Percentiles rank a stretch among this genome's conserved stretches.
phyloP scores from a whole-genome alignment of 148 eudicot genomes.

The Camellia japonica region DNA sequence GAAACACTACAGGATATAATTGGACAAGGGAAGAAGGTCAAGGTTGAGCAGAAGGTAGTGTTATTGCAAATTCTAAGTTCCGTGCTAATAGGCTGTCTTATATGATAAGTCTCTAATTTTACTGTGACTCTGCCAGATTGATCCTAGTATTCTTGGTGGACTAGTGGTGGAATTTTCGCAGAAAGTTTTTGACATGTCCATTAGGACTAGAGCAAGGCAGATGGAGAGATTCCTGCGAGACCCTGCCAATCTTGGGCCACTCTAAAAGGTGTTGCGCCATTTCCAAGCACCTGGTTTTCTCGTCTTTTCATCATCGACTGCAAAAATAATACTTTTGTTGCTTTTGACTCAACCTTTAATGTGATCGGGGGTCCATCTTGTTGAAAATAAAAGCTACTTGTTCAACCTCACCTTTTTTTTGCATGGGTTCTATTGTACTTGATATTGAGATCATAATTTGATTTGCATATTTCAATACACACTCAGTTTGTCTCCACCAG shows the following conservation, averaged over 20 bases:
- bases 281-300: neutral
- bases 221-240: slow-evolving; percentile 89
- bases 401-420: neutral
- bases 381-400: slow-evolving; percentile 10
- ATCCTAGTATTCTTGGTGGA: slow-evolving; percentile 85
- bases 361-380: neutral
- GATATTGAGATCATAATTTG: neutral
- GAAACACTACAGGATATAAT: slow-evolving; percentile 82
- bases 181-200: slow-evolving; percentile 86
- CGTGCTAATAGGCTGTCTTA: neutral
- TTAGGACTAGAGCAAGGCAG: slow-evolving; percentile 82
- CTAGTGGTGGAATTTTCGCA: slow-evolving; percentile 72
- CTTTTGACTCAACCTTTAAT: neutral
- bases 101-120: neutral
- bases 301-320: neutral
- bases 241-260: slow-evolving; percentile 39
- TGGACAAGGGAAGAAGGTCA: slow-evolving; percentile 73
- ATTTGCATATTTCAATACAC: neutral
- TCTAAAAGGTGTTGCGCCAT: slow-evolving; percentile 14
- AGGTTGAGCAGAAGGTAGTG: slow-evolving; percentile 78
- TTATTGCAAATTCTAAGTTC: neutral
- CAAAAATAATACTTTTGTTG: neutral
- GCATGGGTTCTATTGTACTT: neutral
- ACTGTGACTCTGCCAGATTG: slow-evolving; percentile 43
- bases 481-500: neutral